phyloP scores from a whole-genome alignment of 306 rosid genomes.

The Rosa persica region DNA sequence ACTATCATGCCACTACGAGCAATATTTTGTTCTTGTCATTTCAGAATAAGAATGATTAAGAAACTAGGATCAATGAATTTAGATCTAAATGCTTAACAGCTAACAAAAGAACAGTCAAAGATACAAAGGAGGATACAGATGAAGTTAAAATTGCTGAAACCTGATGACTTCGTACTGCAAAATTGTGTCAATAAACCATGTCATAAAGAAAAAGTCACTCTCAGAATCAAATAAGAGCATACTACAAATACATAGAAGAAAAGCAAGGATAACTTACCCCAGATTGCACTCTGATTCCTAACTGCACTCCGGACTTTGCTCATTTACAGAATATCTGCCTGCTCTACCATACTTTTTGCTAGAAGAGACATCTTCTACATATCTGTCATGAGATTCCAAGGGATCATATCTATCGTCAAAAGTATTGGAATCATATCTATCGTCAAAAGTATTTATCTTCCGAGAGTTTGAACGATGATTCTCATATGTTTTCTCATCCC shows the following conservation, averaged over 20 bases:
- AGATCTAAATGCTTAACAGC: neutral
- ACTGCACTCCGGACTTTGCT: slow-evolving; percentile 11
- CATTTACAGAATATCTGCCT: slow-evolving; percentile 25
- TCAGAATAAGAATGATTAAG: neutral
- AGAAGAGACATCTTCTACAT: slow-evolving; percentile 42
- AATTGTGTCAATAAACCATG: slow-evolving; percentile 47
- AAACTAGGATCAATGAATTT: neutral
- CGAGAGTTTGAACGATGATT: slow-evolving; percentile 38
- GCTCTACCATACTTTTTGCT: slow-evolving; percentile 26
- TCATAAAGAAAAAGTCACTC: slow-evolving; percentile 38
- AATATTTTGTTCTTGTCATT: neutral
- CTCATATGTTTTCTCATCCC: slow-evolving; percentile 36
- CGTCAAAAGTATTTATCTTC: slow-evolving; percentile 43
- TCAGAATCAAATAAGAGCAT: slow-evolving; percentile 27
- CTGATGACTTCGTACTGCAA: slow-evolving; percentile 72
- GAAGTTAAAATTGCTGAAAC: slow-evolving; percentile 56
- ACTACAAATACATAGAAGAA: slow-evolving; percentile 27
- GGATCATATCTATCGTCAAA: slow-evolving; percentile 77
- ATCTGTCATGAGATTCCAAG: slow-evolving; percentile 40
- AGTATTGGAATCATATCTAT: slow-evolving; percentile 65
- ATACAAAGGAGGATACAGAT: slow-evolving; percentile 92
- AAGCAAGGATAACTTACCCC: slow-evolving; percentile 45
- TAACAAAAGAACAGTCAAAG: slow-evolving; percentile 46
- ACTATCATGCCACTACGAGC: neutral
- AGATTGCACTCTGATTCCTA: slow-evolving; percentile 15